phyloP scores from a whole-genome alignment of 352 stramenopile species.

The Pseudoperonospora humuli region DNA sequence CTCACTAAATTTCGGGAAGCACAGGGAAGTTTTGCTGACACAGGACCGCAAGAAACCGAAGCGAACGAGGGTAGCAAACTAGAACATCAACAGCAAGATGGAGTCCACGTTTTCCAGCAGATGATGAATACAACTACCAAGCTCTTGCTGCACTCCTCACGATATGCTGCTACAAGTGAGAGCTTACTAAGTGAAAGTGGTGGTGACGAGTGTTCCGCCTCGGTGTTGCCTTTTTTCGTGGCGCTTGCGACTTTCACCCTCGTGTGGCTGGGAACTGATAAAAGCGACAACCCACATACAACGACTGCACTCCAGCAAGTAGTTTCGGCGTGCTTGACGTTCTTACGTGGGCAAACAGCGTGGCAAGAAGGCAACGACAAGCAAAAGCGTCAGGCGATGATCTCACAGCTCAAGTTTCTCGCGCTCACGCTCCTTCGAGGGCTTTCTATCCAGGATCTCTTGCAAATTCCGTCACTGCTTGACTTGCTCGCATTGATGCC shows the following conservation, averaged over 20 bases:
- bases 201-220: conserved; percentile 12
- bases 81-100: conserved; percentile 13
- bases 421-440: conserved; percentile 26
- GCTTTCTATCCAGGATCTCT: conserved; percentile 34
- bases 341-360: conserved; percentile 18
- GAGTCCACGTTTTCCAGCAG: conserved; percentile 12
- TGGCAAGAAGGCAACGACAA: conserved; percentile 27
- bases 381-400: conserved; percentile 14
- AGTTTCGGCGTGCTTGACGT: conserved; percentile 21
- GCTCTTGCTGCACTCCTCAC: conserved; percentile 17
- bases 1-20: conserved; percentile 85
- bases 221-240: conserved; percentile 37
- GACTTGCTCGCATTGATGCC: conserved; percentile 39
- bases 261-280: conserved; percentile 21
- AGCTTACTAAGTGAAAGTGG: neutral
- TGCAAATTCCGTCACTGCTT: conserved; percentile 24
- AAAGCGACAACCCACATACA: conserved; percentile 2
- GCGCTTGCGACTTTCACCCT: conserved; percentile 46
- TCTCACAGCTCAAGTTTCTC: conserved; percentile 21
- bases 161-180: conserved; percentile 7
- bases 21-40: conserved; percentile 8
- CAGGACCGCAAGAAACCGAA: conserved; percentile 8
- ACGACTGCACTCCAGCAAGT: conserved; percentile 25
- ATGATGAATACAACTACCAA: conserved; percentile 18
- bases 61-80: conserved; percentile 9